Evolutionary conservation across 2,329 filamentous ascomycete species (phyloP), one percentile per base, ranked within the genome.

Genomic region (Ophiostoma quercus): DNA sequence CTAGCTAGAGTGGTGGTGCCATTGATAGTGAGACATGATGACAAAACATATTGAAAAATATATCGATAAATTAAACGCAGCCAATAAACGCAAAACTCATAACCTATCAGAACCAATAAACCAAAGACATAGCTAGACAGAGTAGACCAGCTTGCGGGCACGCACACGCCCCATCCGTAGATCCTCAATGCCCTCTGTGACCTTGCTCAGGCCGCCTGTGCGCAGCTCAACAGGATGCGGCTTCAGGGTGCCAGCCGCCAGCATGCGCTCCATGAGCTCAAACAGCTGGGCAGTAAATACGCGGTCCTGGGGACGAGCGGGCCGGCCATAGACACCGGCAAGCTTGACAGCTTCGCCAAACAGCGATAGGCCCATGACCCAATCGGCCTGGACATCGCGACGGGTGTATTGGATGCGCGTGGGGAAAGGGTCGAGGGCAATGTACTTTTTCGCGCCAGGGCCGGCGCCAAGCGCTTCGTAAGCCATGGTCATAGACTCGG

Each of bases 391-490:
- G 12, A 72, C 37, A n/a, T 72, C 71, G 47, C 71, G 70, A 63
- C 70, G 70, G 5, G 68, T 70, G 71, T 71, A 71, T 25, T 70
- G 67, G 63, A 71, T 71, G 60, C 71, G 71, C 29, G 71, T 69
- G 2, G 51, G 60, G 39, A 70, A 68, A 8, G 70, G 70, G 37
- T 73, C 72, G 22, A 73, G 72, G 14, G 71, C 68, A 41, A 71
- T 41, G 67, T 73, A 73, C n/a, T 37, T 41, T 29, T 66, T 66
- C 6, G 41, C 41, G 34, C 71, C 71, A 4, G 25, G 7, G 39
- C 14, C 66, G 14, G 62, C 19, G 63, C 72, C 72, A 2, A 73
- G 69, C 41, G 71, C 70, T 25, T 71, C 73, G 67, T 74, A 74
- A 34, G 68, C 69, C 6, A 74, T 37, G 25, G 57, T 37, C 71